Base-by-base conservation (phyloP, 805 yeast genomes). In the Yarrowia sp. region DNA sequence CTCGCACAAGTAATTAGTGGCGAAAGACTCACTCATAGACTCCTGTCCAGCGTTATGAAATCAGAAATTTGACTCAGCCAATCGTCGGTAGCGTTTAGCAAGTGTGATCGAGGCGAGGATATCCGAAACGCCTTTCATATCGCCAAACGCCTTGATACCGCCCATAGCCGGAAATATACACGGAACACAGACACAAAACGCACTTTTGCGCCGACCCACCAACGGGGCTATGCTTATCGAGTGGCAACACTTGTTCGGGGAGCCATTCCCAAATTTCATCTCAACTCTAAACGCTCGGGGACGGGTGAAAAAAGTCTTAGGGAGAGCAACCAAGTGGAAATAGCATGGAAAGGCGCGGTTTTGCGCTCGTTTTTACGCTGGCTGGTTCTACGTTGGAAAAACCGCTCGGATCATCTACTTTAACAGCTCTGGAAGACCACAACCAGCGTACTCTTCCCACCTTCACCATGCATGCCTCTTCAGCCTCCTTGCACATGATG, bases 21-120 rank as follows among this genome's bases (percentile, higher is more conserved):
- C n/a, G n/a, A n/a, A n/a, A n/a, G n/a, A n/a, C n/a, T n/a, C n/a
- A n/a, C n/a, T n/a, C n/a, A n/a, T n/a, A n/a, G n/a, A n/a, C n/a
- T n/a, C n/a, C n/a, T n/a, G n/a, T n/a, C n/a, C n/a, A n/a, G n/a
- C n/a, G n/a, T n/a, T n/a, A n/a, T n/a, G n/a, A n/a, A n/a, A n/a
- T 32, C 33, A 21, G 25, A 19, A 9, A 21, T 47, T 21, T 47
- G 27, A 29, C 25, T 19, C 38, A 47, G 55, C 55, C 55, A 47
- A 47, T 47, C 36, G 55, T 31, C 9, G 10, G 8, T 47, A 47
- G 36, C 55, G 14, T 47, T 31, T 31, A 47, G 38, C 55, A 31
- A 47, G n/a, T 47, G 55, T 47, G 55, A 44, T 44, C 35, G n/a
- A n/a, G n/a, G n/a, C n/a, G n/a, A n/a, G n/a, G n/a, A n/a, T n/a